phyloP scores from a whole-genome alignment of 2,329 filamentous ascomycete genomes.

The Metarhizium rileyi region DNA sequence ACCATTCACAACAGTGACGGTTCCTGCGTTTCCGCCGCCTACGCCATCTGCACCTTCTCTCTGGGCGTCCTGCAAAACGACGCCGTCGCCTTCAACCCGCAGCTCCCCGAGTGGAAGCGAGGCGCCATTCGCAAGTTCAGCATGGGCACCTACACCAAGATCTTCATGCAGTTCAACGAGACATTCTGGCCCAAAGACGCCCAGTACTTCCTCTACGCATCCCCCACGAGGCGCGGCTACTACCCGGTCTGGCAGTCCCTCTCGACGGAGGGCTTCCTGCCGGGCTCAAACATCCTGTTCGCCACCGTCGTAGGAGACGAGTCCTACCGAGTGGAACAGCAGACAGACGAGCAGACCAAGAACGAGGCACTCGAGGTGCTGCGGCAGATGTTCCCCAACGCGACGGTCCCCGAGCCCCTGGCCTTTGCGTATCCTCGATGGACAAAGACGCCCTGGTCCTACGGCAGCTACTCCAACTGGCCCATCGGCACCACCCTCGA shows the following conservation, averaged over 20 bases:
- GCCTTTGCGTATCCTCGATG: constrained; percentile 48
- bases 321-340: constrained; percentile 47
- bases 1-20: constrained; percentile 43
- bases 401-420: constrained; percentile 46
- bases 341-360: constrained; percentile 47
- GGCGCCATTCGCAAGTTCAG: constrained; percentile 52
- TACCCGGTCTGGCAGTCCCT: constrained; percentile 56
- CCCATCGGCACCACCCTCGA: constrained; percentile 52
- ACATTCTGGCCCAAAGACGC: constrained; percentile 49
- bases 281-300: constrained; percentile 55
- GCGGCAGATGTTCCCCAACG: constrained; percentile 49
- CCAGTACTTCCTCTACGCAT: constrained; percentile 36
- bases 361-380: constrained; percentile 47
- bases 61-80: constrained; percentile 58
- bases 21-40: constrained; percentile 46
- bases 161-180: constrained; percentile 59
- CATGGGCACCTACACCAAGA: constrained; percentile 66
- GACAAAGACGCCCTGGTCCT: constrained; percentile 29
- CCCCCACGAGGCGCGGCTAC: constrained; percentile 30
- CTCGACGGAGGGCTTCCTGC: constrained; percentile 44
- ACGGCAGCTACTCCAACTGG: constrained; percentile 61
- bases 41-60: constrained; percentile 59
- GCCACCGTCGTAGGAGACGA: constrained; percentile 50
- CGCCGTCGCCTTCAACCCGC: constrained; percentile 46
- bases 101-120: constrained; percentile 54